Base-by-base conservation (phyloP, 495 filamentous ascomycete species). In the Neurospora sp. region DNA sequence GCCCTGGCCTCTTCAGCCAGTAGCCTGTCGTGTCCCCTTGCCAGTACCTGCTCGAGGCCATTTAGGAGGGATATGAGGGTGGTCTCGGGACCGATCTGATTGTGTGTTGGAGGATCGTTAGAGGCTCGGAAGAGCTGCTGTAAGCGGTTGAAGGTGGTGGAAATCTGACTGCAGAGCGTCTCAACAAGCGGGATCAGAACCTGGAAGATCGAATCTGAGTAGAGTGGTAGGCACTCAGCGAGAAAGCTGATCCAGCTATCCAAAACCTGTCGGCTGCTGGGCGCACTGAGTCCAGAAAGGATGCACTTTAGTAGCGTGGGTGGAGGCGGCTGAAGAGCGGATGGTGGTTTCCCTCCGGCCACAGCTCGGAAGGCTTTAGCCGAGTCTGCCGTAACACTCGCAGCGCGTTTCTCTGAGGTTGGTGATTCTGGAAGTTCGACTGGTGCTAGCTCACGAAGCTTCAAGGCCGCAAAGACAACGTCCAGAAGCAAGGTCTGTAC, bases 231-330 rank as follows among this genome's bases (percentile, higher is more conserved):
- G 68, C 92, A 92, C 79, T 94, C 91, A 22, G 89, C 87, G n/a
- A 99, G 86, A 70, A 99, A 92, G 42, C 87, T 85, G 27, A 97
- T 89, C 96, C 96, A 99, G 74, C 91, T 93, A 73, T 98, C 94
- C 40, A 99, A 84, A 27, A 95, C 90, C 22, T 89, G 87, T 22
- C 92, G 89, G 71, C 91, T 94, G 70, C 86, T 91, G 14, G 85
- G 77, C 18, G 93, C 92, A 69, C 92, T 89, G 73, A 99, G 91
- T 5, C 93, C 96, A 53, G 88, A 89, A 40, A 93, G 87, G 44
- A 99, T 87, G 77, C 93, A 97, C 71, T 93, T 92, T 11, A 98
- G 81, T 40, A 99, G 83, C 42, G 90, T 86, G 3, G 89, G 85
- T 4, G 93, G 92, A n/a, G 93, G 92, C 4, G 88, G 84, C 48